Percentiles rank a stretch among this genome's conserved stretches.
These are phyloP conservation scores for Lipomyces yamanashiensis DNA, from an alignment of 805 yeast genomes.

Conservation along the genomic window DNA sequence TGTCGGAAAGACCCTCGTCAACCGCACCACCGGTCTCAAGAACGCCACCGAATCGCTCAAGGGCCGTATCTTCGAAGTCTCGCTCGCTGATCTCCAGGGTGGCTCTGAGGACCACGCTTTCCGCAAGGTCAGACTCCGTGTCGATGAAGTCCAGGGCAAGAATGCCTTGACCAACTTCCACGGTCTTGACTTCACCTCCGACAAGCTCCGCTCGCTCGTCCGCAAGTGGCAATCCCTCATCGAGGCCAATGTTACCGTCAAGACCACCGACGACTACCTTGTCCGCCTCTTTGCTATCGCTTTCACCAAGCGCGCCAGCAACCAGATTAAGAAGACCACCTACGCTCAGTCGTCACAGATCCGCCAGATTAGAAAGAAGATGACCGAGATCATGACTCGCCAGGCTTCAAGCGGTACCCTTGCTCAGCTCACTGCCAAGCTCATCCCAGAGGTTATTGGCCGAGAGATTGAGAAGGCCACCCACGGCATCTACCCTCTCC, in stretches of 20 bases:
- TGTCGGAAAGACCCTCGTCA: slow-evolving; percentile 97
- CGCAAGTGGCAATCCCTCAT: slow-evolving; percentile 99
- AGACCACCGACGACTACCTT: slow-evolving; percentile 97
- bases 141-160: slow-evolving; percentile 98
- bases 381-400: slow-evolving; percentile 93
- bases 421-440: slow-evolving; percentile 95
- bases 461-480: slow-evolving; percentile 98
- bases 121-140: slow-evolving; percentile 97
- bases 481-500: slow-evolving; percentile 93
- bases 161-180: slow-evolving; percentile 99
- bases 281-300: slow-evolving; percentile 96
- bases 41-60: slow-evolving; percentile 97
- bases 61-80: slow-evolving; percentile 96
- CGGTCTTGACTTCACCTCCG: slow-evolving; percentile 97
- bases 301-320: slow-evolving; percentile 96
- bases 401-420: slow-evolving; percentile 94
- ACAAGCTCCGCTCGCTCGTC: slow-evolving; percentile 95
- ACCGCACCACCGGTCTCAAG: slow-evolving; percentile 96
- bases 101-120: slow-evolving; percentile 98
- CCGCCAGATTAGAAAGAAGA: slow-evolving; percentile 96
- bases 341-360: slow-evolving; percentile 97
- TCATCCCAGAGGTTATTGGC: slow-evolving; percentile 98
- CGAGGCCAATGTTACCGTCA: slow-evolving; percentile 97
- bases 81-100: slow-evolving; percentile 90
- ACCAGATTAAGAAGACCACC: slow-evolving; percentile 96